Percentiles rank a stretch among this genome's conserved stretches.
Evolutionary conservation across 441 rosid species (phyloP).

Genomic region (California macrophylla): DNA sequence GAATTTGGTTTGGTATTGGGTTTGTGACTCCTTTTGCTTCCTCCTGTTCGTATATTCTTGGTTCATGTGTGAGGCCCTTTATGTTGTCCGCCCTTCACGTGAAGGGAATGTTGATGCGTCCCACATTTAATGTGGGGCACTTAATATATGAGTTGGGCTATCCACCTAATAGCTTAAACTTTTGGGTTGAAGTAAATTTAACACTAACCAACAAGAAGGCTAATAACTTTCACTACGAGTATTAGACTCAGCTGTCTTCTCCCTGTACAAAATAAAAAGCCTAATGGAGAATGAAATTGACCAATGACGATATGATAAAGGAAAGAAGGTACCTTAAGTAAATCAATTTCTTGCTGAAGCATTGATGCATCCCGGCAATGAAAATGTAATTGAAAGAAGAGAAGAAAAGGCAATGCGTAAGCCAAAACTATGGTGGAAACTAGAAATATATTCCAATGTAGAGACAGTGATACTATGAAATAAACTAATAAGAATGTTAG

Average conservation of each 20-base stretch:
- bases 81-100: neutral
- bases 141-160: neutral
- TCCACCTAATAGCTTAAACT: neutral
- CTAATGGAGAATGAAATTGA: neutral
- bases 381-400: constrained; percentile 25
- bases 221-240: neutral
- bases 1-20: neutral
- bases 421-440: constrained; percentile 7
- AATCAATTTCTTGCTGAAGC: constrained; percentile 94
- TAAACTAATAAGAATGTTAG: neutral
- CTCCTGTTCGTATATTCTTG: neutral
- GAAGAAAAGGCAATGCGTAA: constrained; percentile 14
- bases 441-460: neutral
- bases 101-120: neutral
- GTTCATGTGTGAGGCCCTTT: neutral
- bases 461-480: neutral
- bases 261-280: neutral
- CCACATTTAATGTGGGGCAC: neutral
- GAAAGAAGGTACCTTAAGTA: constrained; percentile 62
- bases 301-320: neutral
- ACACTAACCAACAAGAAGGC: neutral
- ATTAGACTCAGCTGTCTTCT: neutral
- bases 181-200: neutral
- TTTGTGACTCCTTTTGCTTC: neutral
- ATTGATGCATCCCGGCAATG: constrained; percentile 24